These are phyloP conservation scores for Cucurbita argyrosperma DNA, from an alignment of 306 rosid species.

Conservation along the genomic window DNA sequence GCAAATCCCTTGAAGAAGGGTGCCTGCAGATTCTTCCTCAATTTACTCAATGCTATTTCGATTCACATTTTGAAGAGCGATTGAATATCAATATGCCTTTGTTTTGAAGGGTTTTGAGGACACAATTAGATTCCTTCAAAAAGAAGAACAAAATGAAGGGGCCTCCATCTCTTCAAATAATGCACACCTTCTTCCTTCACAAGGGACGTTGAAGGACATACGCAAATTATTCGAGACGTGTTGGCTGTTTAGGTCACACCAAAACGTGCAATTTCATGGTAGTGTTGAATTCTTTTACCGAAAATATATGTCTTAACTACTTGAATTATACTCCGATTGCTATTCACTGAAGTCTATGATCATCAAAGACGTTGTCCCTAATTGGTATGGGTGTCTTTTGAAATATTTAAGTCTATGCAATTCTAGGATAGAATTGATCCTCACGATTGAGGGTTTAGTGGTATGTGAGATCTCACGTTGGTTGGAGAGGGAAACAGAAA, in stretches of 20 bases:
- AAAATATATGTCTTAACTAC: too few species aligned
- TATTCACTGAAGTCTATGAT: too few species aligned
- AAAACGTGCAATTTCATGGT: constrained; percentile 9
- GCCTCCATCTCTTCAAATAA: background rate
- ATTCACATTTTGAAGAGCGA: background rate
- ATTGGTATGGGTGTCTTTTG: too few species aligned
- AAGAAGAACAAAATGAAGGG: too few species aligned
- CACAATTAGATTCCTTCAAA: background rate
- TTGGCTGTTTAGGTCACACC: constrained; percentile 47
- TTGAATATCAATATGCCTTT: background rate
- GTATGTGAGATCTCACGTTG: too few species aligned
- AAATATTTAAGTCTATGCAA: too few species aligned
- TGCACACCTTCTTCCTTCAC: background rate
- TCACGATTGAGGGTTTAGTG: too few species aligned
- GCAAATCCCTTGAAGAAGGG: constrained; percentile 4
- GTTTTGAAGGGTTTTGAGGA: background rate
- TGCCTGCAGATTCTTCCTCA: background rate
- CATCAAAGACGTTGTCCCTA: too few species aligned
- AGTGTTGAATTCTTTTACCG: too few species aligned
- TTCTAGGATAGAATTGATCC: too few species aligned
- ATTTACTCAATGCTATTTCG: background rate
- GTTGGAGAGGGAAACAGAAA: too few species aligned
- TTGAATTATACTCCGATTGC: too few species aligned
- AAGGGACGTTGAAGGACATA: constrained; percentile 1
- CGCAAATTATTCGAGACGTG: constrained; percentile 23